Base-by-base conservation (phyloP, 2,329 filamentous ascomycete species). In the Sporothrix protearum region DNA sequence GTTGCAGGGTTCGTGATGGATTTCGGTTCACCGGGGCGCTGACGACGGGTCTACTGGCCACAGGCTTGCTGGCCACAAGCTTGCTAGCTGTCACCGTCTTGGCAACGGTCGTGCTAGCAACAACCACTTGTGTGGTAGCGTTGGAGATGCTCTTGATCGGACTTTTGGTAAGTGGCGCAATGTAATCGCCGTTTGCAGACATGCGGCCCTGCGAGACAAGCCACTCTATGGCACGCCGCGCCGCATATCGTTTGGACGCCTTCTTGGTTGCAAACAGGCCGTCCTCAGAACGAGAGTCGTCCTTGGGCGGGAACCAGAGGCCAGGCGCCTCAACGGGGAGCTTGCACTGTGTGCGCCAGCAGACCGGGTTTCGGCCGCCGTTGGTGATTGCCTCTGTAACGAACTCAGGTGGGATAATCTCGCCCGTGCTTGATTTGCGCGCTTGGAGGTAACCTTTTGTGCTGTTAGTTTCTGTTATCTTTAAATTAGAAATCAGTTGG, bases 231-330 rank as follows among this genome's bases (percentile, higher is more conserved):
- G 85, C 85, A 14, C 80, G 81, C 74, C 82, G 82, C 28, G 86
- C 85, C 0, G 86, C 86, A 73, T 84, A 86, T 73, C 83, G 80
- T 77, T 85, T 87, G 30, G 87, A 85, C 47, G 83, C 83, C 80
- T 85, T 87, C 75, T 87, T 87, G 33, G 76, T 79, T 12, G 77
- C 71, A 69, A 87, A 88, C 0, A 68, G 42, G 64, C 57, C 22
- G 36, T 14, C 71, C 6, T 77, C 77, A 7, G 73, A 63, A 0
- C 76, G 73, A 14, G 83, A 83, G 25, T 72, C 71, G n/a, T 73
- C 71, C 9, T 45, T 19, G 66, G 69, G 69, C 1, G 78, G 76
- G 33, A 79, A 77, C 16, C 75, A 74, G 53, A 77, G 68, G 1
- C 63, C 73, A 2, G 72, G 33, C 6, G 75, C 72, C 71, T 79